A percentile compares a stretch with the other conserved stretches of the same genome.
Evolutionary conservation across 805 yeast species (phyloP).

Genomic region (Nakazawaea wickerhamii): DNA sequence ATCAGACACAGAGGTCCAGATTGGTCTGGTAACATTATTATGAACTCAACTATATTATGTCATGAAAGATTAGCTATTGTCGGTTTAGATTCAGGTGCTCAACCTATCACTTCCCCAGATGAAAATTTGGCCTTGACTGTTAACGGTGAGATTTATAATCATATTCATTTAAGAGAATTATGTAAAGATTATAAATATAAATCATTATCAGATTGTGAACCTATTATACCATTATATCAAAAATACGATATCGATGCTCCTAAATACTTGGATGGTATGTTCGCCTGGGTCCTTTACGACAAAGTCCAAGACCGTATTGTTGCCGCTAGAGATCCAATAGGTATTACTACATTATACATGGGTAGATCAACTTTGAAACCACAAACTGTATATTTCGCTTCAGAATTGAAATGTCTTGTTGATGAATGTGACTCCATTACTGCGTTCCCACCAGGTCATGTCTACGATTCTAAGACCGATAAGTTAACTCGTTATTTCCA

Average conservation of each 20-base stretch:
- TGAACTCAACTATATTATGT: conserved; percentile 76
- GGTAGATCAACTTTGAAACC: conserved; percentile 73
- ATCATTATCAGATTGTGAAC: conserved; percentile 94
- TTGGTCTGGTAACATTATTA: conserved; percentile 88
- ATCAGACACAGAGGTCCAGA: conserved; percentile 99
- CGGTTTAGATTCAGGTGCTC: conserved; percentile 97
- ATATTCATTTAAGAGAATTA: conserved; percentile 78
- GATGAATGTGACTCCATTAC: conserved; percentile 91
- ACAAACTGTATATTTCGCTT: conserved; percentile 80
- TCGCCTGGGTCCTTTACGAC: conserved; percentile 91
- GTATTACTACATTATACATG: conserved; percentile 93
- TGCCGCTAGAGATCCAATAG: conserved; percentile 98
- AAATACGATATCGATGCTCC: conserved; percentile 91
- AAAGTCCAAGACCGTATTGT: conserved; percentile 76
- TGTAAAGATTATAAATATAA: conserved; percentile 69
- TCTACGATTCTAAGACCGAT: conserved; percentile 89
- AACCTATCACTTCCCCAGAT: conserved; percentile 84
- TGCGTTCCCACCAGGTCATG: conserved; percentile 98
- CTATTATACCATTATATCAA: conserved; percentile 86
- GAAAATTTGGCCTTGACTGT: conserved; percentile 73
- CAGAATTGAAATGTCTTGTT: conserved; percentile 88
- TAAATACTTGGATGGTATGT: conserved; percentile 94
- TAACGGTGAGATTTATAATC: conserved; percentile 98
- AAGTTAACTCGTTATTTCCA: conserved; percentile 79
- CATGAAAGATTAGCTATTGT: conserved; percentile 98